phyloP scores from a whole-genome alignment of 305 asterid species.

The Euphrasia arctica region DNA sequence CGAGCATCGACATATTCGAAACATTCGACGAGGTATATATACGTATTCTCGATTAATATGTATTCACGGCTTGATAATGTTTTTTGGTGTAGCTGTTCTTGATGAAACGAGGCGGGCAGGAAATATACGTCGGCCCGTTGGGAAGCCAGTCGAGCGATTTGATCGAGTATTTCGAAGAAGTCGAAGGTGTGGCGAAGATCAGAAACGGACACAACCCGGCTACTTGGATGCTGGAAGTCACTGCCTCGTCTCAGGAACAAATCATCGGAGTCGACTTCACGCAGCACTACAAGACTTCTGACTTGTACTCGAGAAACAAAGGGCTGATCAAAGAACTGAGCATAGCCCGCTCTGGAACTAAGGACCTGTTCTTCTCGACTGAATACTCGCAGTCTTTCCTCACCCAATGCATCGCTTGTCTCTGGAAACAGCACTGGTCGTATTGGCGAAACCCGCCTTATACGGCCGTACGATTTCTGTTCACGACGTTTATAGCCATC shows the following conservation, averaged over 20 bases:
- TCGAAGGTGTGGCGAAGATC: conserved; percentile 18
- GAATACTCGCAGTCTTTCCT: conserved; percentile 47
- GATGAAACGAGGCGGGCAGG: conserved; percentile 58
- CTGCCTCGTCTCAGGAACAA: neutral
- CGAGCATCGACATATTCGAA: neutral
- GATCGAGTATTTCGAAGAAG: conserved; percentile 46
- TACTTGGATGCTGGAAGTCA: conserved; percentile 21
- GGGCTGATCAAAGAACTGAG: conserved; percentile 47
- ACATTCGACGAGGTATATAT: conserved; percentile 33
- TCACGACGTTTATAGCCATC: conserved; percentile 50
- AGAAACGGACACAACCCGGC: conserved; percentile 17
- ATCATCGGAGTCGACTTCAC: conserved; percentile 6
- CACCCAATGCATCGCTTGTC: conserved; percentile 52
- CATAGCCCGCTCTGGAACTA: conserved; percentile 44
- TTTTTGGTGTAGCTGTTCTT: conserved; percentile 34
- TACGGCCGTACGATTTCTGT: conserved; percentile 51
- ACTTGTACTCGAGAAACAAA: conserved; percentile 39
- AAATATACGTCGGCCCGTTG: conserved; percentile 54
- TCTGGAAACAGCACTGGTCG: conserved; percentile 67
- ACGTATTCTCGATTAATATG: neutral
- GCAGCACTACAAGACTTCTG: conserved; percentile 4
- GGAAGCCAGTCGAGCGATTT: conserved; percentile 43
- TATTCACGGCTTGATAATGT: neutral
- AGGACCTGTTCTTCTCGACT: conserved; percentile 40
- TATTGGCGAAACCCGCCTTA: conserved; percentile 61